phyloP scores from a whole-genome alignment of 2,329 filamentous ascomycete genomes.

The Cercospora canescens region DNA sequence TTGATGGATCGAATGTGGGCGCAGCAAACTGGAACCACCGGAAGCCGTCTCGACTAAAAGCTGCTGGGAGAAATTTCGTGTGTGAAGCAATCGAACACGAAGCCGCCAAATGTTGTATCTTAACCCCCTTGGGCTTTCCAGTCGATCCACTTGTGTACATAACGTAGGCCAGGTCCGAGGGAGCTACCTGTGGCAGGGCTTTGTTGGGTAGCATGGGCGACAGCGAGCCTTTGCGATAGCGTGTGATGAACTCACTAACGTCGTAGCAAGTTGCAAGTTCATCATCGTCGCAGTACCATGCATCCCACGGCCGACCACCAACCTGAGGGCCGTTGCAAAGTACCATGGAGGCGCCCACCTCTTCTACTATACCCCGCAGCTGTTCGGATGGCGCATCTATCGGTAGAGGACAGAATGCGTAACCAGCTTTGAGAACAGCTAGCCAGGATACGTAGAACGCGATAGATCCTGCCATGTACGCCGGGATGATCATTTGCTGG shows the following conservation, averaged over 20 bases:
- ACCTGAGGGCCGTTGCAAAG: conserved; percentile 41
- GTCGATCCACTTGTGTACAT: conserved; percentile 95
- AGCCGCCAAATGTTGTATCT: conserved; percentile 74
- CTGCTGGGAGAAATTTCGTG: not conserved
- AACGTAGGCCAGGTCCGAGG: conserved; percentile 69
- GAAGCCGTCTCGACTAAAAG: not conserved
- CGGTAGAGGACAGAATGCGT: conserved; percentile 81
- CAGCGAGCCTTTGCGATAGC: no score
- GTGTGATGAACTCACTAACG: conserved; percentile 25
- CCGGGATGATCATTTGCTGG: conserved; percentile 8
- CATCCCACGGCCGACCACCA: conserved; percentile 17
- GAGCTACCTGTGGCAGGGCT: no score
- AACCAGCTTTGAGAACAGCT: conserved; percentile 77
- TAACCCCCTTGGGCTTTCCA: conserved; percentile 84
- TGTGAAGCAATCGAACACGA: not conserved
- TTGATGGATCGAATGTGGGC: conserved; percentile 24
- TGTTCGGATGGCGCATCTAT: conserved; percentile 76
- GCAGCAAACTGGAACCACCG: conserved; percentile 17
- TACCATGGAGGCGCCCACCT: conserved; percentile 69
- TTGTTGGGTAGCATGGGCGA: no score
- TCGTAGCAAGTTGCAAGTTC: conserved; percentile 45
- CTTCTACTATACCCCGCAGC: conserved; percentile 75
- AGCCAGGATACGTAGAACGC: conserved; percentile 69
- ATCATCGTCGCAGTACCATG: conserved; percentile 49
- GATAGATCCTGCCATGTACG: conserved; percentile 16